Evolutionary conservation across 2,329 filamentous ascomycete species (phyloP), one percentile per base, ranked within the genome.

Genomic region (Pseudocercospora pini-densiflorae): DNA sequence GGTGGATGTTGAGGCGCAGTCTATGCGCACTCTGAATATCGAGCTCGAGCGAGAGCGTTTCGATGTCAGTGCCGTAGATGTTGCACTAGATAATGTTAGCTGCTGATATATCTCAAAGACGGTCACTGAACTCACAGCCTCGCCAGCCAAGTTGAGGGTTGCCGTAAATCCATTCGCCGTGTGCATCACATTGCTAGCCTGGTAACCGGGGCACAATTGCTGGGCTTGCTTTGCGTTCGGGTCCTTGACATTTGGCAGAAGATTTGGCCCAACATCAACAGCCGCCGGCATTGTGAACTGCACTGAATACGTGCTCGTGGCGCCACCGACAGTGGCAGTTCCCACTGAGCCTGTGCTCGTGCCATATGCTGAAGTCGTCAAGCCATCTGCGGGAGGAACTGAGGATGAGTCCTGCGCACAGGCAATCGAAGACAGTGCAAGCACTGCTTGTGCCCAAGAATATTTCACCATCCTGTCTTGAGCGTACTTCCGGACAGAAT

Each of bases 31-130:
- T 72, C 65, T 79, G 77, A 3, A 77, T 73, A 23, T 75, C 86
- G 12, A 95, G 89, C 2, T 87, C 85, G 33, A 96, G 80, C 40
- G 84, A 85, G 58, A 96, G 81, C 4, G 85, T 81, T 24, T 89
- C 83, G 29, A 96, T 81, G 75, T 96, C 93, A 7, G 85, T 90
- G 0, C 93, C 92, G 70, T 94, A 96, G 23, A 88, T 86, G 77
- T 94, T 91, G 81, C 92, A 89, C 68, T 75, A 10, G 14, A 70
- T 61, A 19, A 62, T 16, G 8, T 58, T 33, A 54, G 33, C 29
- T 36, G 21, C 36, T 51, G 16, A 19, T 6, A 24, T 3, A 10
- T 43, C 23, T n/a, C 29, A 23, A 9, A 3, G 2, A 51, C 43
- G 4, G n/a, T 43, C 3, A 4, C n/a, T 21, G 27, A 40, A 66